These are phyloP conservation scores for Colletotrichum higginsianum DNA, from an alignment of 2,329 filamentous ascomycete genomes.

Conservation along the genomic window DNA sequence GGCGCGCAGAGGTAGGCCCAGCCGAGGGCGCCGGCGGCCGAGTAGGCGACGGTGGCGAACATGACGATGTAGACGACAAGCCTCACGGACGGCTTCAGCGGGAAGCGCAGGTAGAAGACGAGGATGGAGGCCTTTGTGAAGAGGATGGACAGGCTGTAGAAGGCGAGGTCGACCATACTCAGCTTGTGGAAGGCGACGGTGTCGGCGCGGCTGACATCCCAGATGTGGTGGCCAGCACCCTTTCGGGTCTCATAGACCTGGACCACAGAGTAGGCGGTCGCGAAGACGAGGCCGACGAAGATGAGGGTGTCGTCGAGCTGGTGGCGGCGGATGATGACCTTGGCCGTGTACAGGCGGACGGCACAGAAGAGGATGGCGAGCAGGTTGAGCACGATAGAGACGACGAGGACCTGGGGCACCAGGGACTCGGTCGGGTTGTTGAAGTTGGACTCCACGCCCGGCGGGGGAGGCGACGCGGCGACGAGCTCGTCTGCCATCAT, in stretches of 20 bases:
- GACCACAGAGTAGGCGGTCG: conserved; percentile 30
- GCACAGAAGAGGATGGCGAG: conserved; percentile 38
- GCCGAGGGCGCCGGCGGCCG: conserved; percentile 21
- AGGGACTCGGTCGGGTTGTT: conserved; percentile 33
- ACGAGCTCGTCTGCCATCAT: conserved; percentile 20
- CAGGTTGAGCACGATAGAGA: conserved; percentile 33
- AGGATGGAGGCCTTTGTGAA: conserved; percentile 46
- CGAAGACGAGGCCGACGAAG: conserved; percentile 31
- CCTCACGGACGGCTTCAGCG: conserved; percentile 3
- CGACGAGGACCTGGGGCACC: conserved; percentile 37
- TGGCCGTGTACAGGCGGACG: conserved; percentile 34
- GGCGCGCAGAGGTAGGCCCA: conserved; percentile 40
- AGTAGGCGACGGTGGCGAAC: conserved; percentile 34
- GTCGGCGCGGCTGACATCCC: conserved; percentile 27
- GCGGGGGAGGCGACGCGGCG: conserved; percentile 21
- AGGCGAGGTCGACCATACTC: conserved; percentile 38
- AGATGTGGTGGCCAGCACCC: conserved; percentile 32
- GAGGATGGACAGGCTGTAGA: conserved; percentile 44
- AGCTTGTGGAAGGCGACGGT: conserved; percentile 33
- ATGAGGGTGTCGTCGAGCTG: conserved; percentile 39
- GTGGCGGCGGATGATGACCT: conserved; percentile 32
- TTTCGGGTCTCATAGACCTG: conserved; percentile 39
- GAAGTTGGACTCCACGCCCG: conserved; percentile 33
- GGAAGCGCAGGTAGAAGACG: conserved; percentile 45
- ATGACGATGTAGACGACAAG: conserved; percentile 30